phyloP scores from a whole-genome alignment of 2,329 filamentous ascomycete species.

The Stachybotrys echinatus region DNA sequence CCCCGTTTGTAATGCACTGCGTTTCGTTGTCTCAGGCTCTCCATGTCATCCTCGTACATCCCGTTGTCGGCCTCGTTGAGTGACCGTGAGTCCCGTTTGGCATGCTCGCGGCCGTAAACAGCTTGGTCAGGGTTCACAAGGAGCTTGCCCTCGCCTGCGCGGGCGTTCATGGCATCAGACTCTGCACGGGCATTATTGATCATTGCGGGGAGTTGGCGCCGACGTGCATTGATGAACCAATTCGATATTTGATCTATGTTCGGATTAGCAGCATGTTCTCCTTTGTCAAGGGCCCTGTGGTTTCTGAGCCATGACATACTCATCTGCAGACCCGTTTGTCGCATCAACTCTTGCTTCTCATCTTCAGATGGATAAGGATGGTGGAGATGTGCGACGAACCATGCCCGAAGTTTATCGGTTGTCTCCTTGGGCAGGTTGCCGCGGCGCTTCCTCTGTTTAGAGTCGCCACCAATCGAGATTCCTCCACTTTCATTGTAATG shows the following conservation, averaged over 20 bases:
- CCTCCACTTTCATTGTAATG: slow-evolving; percentile 36
- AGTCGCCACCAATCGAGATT: slow-evolving; percentile 34
- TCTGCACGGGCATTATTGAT: slow-evolving; percentile 51
- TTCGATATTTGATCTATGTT: slow-evolving; percentile 63
- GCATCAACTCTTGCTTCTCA: slow-evolving; percentile 78
- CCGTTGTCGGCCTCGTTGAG: neutral
- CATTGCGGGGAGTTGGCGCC: slow-evolving; percentile 58
- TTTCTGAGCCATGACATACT: slow-evolving; percentile 46
- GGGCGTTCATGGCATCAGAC: slow-evolving; percentile 39
- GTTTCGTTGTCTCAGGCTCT: neutral
- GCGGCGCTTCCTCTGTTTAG: slow-evolving; percentile 57
- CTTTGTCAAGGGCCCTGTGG: neutral
- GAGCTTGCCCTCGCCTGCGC: slow-evolving; percentile 28
- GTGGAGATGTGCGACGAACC: slow-evolving; percentile 72
- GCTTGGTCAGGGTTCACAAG: slow-evolving; percentile 30
- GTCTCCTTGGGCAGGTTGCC: slow-evolving; percentile 90
- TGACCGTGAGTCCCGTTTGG: neutral
- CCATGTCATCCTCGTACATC: neutral
- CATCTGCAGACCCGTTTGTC: slow-evolving; percentile 70
- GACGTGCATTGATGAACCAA: slow-evolving; percentile 75
- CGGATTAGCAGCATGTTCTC: slow-evolving; percentile 7
- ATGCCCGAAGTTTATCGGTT: slow-evolving; percentile 72
- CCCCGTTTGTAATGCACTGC: slow-evolving; percentile 3
- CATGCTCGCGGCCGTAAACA: slow-evolving; percentile 26
- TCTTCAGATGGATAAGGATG: slow-evolving; percentile 87